These are phyloP conservation scores for Sordariomycetes sp. DNA, from an alignment of 2,329 filamentous ascomycete species.

Conservation along the genomic window DNA sequence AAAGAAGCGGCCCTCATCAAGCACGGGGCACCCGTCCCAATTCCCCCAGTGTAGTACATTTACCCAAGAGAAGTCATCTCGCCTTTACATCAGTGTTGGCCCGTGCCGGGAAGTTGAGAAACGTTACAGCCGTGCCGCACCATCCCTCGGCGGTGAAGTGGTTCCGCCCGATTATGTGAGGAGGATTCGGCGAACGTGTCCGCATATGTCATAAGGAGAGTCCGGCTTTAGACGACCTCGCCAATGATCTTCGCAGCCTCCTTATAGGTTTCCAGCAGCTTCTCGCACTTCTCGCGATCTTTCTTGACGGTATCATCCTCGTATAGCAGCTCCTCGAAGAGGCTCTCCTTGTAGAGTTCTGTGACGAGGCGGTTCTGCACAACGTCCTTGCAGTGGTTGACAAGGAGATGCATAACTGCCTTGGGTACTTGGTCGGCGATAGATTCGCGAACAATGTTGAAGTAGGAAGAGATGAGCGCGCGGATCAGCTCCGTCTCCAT, in stretches of 20 bases:
- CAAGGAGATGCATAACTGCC: constrained; percentile 95
- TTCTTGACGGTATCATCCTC: constrained; percentile 97
- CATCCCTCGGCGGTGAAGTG: too few species aligned
- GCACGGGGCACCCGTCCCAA: too few species aligned
- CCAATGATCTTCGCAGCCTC: constrained; percentile 98
- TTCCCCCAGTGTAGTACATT: too few species aligned
- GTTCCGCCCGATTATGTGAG: too few species aligned
- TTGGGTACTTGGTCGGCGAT: constrained; percentile 98
- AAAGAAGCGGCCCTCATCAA: too few species aligned
- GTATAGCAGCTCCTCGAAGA: constrained; percentile 90
- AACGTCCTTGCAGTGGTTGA: constrained; percentile 97
- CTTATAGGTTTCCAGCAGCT: constrained; percentile 86
- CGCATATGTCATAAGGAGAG: too few species aligned
- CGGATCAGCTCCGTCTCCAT: constrained; percentile 97
- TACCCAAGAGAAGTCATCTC: too few species aligned
- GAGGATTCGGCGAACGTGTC: too few species aligned
- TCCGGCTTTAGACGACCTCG: constrained; percentile 64
- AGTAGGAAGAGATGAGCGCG: constrained; percentile 94
- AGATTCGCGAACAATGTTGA: constrained; percentile 98
- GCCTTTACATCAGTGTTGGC: too few species aligned
- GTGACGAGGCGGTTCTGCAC: constrained; percentile 96
- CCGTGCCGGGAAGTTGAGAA: too few species aligned
- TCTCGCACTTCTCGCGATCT: constrained; percentile 97
- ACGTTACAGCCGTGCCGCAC: too few species aligned
- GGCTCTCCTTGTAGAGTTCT: constrained; percentile 83